Evolutionary conservation across 2,329 filamentous ascomycete genomes (phyloP), one percentile per base, ranked within the genome.

Genomic region (Colletotrichum neosansevieriae): DNA sequence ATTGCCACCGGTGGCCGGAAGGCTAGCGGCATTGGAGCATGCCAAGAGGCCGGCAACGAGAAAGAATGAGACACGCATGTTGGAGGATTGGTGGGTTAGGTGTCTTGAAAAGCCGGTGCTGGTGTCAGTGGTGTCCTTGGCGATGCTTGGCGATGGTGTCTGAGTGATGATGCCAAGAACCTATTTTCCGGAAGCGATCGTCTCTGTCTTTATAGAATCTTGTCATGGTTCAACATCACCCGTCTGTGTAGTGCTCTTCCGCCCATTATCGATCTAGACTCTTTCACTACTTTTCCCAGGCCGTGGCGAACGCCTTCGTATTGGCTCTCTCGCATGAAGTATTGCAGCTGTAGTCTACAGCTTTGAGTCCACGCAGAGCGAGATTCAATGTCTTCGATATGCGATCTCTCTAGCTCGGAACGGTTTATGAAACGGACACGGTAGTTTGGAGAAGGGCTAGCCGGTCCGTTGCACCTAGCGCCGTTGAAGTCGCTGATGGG

Each of bases 351-450:
- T 4, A 29, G 15, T 17, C 49, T n/a, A 51, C 49, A 15, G 29
- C 49, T 32, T 51, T 15, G 6, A 13, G 12, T 38, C 9, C 6
- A 38, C 12, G 10, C 6, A 38, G 34, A 51, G 4, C 10, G 49
- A 51, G 32, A 12, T 51, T 1, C 24, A 7, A 38, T 36, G 34
- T 2, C 34, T 38, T 36, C 50, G n/a, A 13, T 21, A 58, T 45
- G n/a, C 56, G 56, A 47, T 47, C 24, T 58, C 40, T 34, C 11
- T 47, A 58, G 56, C 56, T 24, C 17, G 13, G 29, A 7, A 21
- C 42, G 42, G 56, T 7, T 10, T 47, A 36, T 11, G 40, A 58
- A 58, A 58, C 56, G 42, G 42, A 47, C 56, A 45, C 24, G 24
- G 56, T 21, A 44, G 17, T 36, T 19, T 58, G 15, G 40, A 19